A percentile compares a stretch with the other conserved stretches of the same genome.
Conservation (phyloP, 768 basidiomycete genomes). For the Lentinula boryana region DNA sequence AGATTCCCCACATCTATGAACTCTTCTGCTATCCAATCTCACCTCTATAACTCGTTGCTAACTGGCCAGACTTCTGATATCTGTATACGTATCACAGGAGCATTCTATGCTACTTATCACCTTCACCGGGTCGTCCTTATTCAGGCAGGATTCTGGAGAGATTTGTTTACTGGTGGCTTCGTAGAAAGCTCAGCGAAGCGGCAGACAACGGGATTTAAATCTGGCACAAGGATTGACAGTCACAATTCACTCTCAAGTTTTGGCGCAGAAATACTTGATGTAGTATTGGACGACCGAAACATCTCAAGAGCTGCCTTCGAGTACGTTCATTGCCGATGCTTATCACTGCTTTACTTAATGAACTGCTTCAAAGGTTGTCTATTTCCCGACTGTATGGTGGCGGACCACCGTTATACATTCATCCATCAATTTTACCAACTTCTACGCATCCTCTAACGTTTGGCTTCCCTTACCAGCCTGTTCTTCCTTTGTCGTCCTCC, state of each 20-base stretch:
- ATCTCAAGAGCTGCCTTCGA: conserved; percentile 91
- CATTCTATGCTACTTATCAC: conserved; percentile 61
- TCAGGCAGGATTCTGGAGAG: conserved; percentile 82
- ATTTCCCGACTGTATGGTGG: conserved; percentile 85
- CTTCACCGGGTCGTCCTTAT: conserved; percentile 85
- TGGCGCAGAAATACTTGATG: conserved; percentile 51
- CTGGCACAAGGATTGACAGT: conserved; percentile 3
- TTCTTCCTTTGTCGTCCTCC: conserved; percentile 12
- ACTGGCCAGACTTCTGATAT: conserved; percentile 74
- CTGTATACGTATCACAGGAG: conserved; percentile 57
- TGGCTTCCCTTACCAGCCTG: conserved; percentile 37
- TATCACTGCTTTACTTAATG: neutral
- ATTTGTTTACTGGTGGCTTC: conserved; percentile 81
- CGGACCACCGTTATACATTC: conserved; percentile 68
- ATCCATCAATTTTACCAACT: conserved; percentile 60
- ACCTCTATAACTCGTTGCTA: conserved; percentile 73
- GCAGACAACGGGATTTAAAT: neutral
- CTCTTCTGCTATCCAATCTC: conserved; percentile 51
- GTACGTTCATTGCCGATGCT: conserved; percentile 40
- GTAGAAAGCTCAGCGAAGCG: conserved; percentile 41
- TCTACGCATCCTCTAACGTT: conserved; percentile 66
- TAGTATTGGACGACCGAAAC: conserved; percentile 79
- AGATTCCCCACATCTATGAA: neutral
- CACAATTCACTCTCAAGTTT: conserved; percentile 10
- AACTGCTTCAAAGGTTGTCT: conserved; percentile 51